phyloP scores from a whole-genome alignment of 805 yeast species.

The Yarrowia hollandica region DNA sequence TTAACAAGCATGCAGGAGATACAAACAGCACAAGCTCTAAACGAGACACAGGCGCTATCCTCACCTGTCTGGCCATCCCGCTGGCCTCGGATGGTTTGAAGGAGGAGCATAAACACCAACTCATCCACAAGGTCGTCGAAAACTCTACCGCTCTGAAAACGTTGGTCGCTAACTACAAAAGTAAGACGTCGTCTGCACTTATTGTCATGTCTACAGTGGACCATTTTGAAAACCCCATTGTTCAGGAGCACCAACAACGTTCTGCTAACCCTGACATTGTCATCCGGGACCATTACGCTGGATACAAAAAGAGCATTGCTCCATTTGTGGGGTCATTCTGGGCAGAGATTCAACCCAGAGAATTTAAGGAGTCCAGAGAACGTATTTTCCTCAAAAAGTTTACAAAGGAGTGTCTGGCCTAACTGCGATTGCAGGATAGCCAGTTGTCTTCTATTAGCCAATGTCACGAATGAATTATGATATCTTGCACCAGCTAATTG shows the following conservation, averaged over 20 bases:
- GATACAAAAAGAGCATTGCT: conserved; percentile 12
- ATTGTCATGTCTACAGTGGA: conserved; percentile 34
- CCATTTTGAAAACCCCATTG: conserved; percentile 38
- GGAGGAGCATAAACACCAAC: conserved; percentile 2
- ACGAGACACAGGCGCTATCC: conserved; percentile 34
- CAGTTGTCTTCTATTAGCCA: no score
- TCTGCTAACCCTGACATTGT: conserved; percentile 34
- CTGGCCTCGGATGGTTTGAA: conserved; percentile 4
- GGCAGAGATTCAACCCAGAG: conserved; percentile 24
- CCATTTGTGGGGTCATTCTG: conserved; percentile 22
- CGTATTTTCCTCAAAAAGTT: conserved; percentile 35
- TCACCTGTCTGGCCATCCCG: conserved; percentile 25
- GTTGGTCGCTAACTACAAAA: conserved; percentile 22
- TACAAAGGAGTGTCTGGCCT: conserved; percentile 30
- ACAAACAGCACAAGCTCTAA: conserved; percentile 31
- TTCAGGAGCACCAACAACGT: conserved; percentile 37
- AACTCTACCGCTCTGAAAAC: conserved; percentile 12
- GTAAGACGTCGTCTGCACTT: conserved; percentile 26
- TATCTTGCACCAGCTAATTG: no score
- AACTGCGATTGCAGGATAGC: background rate
- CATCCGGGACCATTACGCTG: conserved; percentile 1
- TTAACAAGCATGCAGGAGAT: conserved; percentile 33
- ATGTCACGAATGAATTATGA: conserved; percentile 19
- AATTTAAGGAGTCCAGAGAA: conserved; percentile 35
- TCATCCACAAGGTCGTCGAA: conserved; percentile 22